Evolutionary conservation across 2,329 filamentous ascomycete species (phyloP).

Genomic region (Diplodia intermedia): DNA sequence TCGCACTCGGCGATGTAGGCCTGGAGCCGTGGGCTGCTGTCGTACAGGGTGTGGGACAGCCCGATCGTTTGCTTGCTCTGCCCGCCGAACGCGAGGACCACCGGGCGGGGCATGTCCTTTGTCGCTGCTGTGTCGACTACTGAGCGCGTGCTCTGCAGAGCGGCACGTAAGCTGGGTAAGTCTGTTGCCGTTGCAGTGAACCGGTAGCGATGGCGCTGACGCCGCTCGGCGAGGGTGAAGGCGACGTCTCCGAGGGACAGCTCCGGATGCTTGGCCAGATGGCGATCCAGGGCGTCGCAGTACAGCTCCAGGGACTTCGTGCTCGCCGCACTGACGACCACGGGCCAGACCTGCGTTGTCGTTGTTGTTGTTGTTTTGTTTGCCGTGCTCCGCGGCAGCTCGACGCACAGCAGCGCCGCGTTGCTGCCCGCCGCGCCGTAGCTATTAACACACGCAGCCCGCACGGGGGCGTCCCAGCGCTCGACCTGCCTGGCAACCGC

Average conservation of each 20-base stretch:
- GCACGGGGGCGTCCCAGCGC: not conserved
- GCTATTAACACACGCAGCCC: slow-evolving; percentile 47
- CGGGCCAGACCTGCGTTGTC: not conserved
- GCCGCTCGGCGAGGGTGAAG: not conserved
- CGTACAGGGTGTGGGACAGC: slow-evolving; percentile 31
- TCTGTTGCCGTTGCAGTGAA: not conserved
- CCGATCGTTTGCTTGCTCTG: slow-evolving; percentile 28
- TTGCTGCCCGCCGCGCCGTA: slow-evolving; percentile 46
- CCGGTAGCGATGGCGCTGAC: not conserved
- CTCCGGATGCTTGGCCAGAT: not conserved
- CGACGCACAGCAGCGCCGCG: slow-evolving; percentile 34
- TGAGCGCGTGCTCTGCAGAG: not conserved
- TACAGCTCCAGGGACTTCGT: not conserved
- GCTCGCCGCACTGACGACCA: not conserved
- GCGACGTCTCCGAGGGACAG: not conserved
- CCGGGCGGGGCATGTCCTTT: not conserved
- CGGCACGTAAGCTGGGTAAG: not conserved
- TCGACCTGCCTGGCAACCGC: not conserved
- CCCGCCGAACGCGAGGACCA: not conserved
- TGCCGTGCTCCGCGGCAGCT: not conserved
- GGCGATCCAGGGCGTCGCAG: not conserved
- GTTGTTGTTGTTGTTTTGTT: not conserved
- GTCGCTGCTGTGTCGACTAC: too few species aligned
- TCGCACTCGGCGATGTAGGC: slow-evolving; percentile 34
- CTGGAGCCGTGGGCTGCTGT: slow-evolving; percentile 29